Conservation (phyloP, 1,284 basidiomycete genomes). For the Exsudoporus floridanus region DNA sequence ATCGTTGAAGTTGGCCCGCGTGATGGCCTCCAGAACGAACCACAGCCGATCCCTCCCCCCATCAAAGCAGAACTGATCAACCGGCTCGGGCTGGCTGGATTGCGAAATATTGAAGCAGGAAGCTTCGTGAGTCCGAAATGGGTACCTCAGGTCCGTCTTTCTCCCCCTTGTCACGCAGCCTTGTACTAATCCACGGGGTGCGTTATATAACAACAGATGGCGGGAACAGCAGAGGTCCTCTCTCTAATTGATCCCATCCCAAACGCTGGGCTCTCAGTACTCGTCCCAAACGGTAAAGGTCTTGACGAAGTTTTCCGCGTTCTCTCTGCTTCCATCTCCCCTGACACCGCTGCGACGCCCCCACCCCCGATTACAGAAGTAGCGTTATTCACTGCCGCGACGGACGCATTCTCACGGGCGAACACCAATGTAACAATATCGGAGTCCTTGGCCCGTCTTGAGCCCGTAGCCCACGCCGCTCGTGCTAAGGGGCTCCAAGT, state of each 20-base stretch:
- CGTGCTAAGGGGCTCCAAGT: conserved; percentile 66
- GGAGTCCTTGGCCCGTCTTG: conserved; percentile 70
- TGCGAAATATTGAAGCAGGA: conserved; percentile 80
- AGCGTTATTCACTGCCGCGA: conserved; percentile 86
- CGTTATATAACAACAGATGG: conserved; percentile 66
- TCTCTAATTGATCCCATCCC: conserved; percentile 52
- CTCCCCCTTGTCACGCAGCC: neutral
- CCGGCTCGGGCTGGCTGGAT: conserved; percentile 69
- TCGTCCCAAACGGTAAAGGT: conserved; percentile 84
- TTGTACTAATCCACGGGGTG: neutral
- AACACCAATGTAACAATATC: conserved; percentile 81
- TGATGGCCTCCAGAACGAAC: conserved; percentile 94
- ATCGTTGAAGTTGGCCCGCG: conserved; percentile 93
- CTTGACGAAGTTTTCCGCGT: conserved; percentile 65
- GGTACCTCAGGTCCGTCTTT: conserved; percentile 80
- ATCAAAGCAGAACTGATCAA: conserved; percentile 84
- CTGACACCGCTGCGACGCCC: conserved; percentile 24
- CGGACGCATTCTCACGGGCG: conserved; percentile 82
- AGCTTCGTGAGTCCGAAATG: conserved; percentile 93
- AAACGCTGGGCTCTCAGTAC: conserved; percentile 74
- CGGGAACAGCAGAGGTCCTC: conserved; percentile 76
- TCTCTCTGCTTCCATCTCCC: conserved; percentile 41
- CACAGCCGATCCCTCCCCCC: conserved; percentile 66
- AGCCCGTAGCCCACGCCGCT: conserved; percentile 64
- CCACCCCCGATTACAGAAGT: conserved; percentile 77